A percentile compares a stretch with the other conserved stretches of the same genome.
These are phyloP conservation scores for Nakazawaea ambrosiae DNA, from an alignment of 805 yeast genomes.

Conservation along the genomic window DNA sequence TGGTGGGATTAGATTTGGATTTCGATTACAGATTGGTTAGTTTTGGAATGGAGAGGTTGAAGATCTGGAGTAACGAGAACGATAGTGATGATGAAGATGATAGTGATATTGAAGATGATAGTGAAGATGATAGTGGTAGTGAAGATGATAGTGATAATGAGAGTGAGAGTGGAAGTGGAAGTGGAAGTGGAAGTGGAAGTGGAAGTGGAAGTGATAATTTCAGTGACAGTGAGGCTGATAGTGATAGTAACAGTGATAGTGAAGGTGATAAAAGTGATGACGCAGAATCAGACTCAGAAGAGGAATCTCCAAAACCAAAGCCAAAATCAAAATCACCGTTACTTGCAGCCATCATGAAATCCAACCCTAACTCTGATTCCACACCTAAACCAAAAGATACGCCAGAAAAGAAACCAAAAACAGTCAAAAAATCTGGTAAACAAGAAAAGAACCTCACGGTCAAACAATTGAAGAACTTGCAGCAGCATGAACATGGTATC, in stretches of 20 bases:
- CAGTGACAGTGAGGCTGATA: too few species aligned
- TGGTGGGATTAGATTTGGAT: conserved; percentile 71
- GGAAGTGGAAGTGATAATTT: not conserved
- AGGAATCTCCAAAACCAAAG: too few species aligned
- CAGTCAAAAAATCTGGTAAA: conserved; percentile 4
- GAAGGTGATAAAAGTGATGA: too few species aligned
- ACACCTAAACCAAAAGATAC: conserved; percentile 10
- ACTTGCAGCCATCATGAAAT: too few species aligned
- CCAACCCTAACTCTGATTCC: conserved; percentile 24
- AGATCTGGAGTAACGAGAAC: conserved; percentile 55
- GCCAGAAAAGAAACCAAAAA: not conserved
- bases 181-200: conserved; percentile 8
- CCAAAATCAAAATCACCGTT: too few species aligned
- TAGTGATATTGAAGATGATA: conserved; percentile 10
- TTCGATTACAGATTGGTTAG: conserved; percentile 70
- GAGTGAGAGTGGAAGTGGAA: too few species aligned
- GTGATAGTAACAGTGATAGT: too few species aligned
- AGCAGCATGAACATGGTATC: conserved; percentile 57
- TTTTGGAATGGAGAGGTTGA: conserved; percentile 77
- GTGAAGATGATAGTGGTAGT: too few species aligned
- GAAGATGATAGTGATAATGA: too few species aligned
- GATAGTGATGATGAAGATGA: conserved; percentile 14
- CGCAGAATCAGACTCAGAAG: conserved; percentile 1
- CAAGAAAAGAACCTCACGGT: conserved; percentile 29
- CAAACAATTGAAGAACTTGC: conserved; percentile 40